Conservation (phyloP, 305 asterid species). For the Fraxinus greggii region DNA sequence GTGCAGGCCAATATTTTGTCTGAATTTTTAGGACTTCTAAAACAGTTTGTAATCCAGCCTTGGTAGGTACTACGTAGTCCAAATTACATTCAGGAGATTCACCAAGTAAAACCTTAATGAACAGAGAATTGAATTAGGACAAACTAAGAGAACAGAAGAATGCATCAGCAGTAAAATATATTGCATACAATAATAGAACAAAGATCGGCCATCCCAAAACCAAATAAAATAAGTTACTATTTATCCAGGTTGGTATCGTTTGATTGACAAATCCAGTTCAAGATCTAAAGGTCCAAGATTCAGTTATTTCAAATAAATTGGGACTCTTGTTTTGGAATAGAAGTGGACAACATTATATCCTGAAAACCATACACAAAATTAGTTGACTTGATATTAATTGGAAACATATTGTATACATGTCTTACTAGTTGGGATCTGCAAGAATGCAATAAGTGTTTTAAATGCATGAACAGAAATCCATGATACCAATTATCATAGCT, state of each 20-base stretch:
- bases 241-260: neutral
- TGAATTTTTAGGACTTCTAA: conserved; percentile 73
- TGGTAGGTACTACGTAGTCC: conserved; percentile 57
- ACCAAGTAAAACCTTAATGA: conserved; percentile 81
- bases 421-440: too few relatives aligned
- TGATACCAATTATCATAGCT: neutral
- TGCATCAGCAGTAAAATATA: neutral
- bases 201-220: neutral
- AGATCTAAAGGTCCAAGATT: neutral
- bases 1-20: conserved; percentile 68
- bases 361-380: too few relatives aligned
- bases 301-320: neutral
- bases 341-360: neutral
- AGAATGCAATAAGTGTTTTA: too few relatives aligned
- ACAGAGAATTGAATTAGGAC: conserved; percentile 31
- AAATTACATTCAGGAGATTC: conserved; percentile 46
- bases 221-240: neutral
- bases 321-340: neutral
- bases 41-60: conserved; percentile 65
- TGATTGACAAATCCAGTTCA: neutral
- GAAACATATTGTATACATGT: neutral
- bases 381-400: neutral
- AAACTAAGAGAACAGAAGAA: conserved; percentile 9
- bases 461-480: neutral
- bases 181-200: neutral